Evolutionary conservation across 192 early-diverging fungal species (phyloP).

Genomic region (Glomus cerebriforme): DNA sequence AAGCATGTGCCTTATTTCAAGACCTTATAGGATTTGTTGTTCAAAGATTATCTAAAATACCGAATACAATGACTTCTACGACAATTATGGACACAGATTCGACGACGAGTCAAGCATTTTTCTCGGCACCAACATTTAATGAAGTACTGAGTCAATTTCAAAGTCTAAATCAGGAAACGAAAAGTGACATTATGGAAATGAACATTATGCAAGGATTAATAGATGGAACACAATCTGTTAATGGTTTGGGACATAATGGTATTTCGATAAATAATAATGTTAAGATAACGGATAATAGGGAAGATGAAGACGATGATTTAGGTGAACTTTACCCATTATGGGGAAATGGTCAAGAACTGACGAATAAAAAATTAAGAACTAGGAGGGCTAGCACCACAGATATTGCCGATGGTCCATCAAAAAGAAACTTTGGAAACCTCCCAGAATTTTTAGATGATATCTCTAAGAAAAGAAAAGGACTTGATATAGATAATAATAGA

Average conservation of each 20-base stretch:
- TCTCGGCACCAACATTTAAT: conserved; percentile 26
- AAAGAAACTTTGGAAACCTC: background rate
- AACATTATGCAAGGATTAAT: conserved; percentile 10
- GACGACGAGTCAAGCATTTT: conserved; percentile 21
- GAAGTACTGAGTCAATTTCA: conserved; percentile 20
- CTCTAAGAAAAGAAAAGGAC: conserved; percentile 20
- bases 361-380: conserved; percentile 3
- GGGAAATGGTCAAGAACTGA: background rate
- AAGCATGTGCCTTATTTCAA: conserved; percentile 27
- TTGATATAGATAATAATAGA: background rate
- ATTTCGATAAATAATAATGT: background rate
- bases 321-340: conserved; percentile 14
- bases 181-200: conserved; percentile 12
- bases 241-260: conserved; percentile 5
- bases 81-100: background rate
- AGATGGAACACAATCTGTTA: background rate
- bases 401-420: background rate
- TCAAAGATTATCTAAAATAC: background rate
- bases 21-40: conserved; percentile 30
- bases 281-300: background rate
- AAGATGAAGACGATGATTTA: conserved; percentile 16
- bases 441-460: conserved; percentile 1
- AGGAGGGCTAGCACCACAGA: conserved; percentile 33
- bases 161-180: conserved; percentile 7
- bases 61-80: background rate